Evolutionary conservation across 176 grass and related monocot species (phyloP), one percentile per base, ranked within the genome.

Genomic region (Oryza brachyantha): DNA sequence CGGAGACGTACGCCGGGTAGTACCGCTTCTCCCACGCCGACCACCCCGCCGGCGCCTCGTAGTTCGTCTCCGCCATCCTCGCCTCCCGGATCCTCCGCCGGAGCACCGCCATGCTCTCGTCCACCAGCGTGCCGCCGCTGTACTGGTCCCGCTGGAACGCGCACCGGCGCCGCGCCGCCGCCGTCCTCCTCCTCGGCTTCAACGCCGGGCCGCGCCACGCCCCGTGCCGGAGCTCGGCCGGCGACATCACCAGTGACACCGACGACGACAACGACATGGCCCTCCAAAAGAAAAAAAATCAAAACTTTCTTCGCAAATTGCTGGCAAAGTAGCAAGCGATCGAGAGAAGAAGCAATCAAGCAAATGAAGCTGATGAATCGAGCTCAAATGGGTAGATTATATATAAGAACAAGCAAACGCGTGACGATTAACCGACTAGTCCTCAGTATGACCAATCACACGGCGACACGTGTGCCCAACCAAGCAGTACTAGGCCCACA

Each of bases 91-190:
- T 90, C 65, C 91, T 68, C 46, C 79, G 82, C 42, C 85, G 77
- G 13, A 97, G 94, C 80, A 88, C 87, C 43, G 80, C 58, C 94
- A 97, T 94, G 70, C 72, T 84, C 76, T 80, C 76, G 64, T 94
- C 91, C 25, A 92, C 87, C 43, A 88, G 61, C 63, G 70, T 64
- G 7, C 85, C 91, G 10, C 82, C 79, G 74, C 46, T 50, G 46
- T 72, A 86, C 54, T 89, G 42, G 43, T 82, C 79, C 8, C 43
- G 41, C 3, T 65, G 55, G n/a, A 79, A 62, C n/a, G n/a, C n/a
- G n/a, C n/a, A n/a, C n/a, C n/a, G 0, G 80, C 79, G 60, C 81
- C 57, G 7, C 68, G 43, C 19, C 10, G 26, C 9, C 8, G 65
- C 3, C 25, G 9, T 42, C 29, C 68, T 32, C 54, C 5, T 57